phyloP scores from a whole-genome alignment of 139 green algal species.

The Penium margaritaceum region DNA sequence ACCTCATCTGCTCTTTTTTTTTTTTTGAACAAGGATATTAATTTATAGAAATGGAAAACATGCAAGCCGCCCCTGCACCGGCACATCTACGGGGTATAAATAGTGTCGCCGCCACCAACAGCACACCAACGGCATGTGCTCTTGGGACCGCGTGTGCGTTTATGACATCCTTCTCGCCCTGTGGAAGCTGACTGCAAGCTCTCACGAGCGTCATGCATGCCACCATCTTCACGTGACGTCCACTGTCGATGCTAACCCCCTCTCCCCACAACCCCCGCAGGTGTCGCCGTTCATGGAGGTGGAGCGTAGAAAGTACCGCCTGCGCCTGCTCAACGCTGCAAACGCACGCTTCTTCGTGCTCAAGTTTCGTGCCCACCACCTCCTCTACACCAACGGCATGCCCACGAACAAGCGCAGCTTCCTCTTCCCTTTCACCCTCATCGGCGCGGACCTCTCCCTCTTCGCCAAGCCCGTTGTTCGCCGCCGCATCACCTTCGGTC shows the following conservation, averaged over 20 bases:
- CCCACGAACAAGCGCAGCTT: background rate
- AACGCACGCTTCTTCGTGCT: slow-evolving; percentile 36
- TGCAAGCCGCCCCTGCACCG: too few species aligned
- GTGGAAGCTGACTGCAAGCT: too few species aligned
- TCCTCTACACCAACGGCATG: background rate
- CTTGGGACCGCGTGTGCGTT: too few species aligned
- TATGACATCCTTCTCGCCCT: too few species aligned
- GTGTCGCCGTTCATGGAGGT: slow-evolving; percentile 7
- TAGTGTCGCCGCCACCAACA: too few species aligned
- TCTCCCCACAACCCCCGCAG: background rate
- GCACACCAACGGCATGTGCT: too few species aligned
- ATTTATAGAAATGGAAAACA: too few species aligned
- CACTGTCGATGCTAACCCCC: background rate
- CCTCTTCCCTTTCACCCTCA: slow-evolving; percentile 27
- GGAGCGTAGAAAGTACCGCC: slow-evolving; percentile 27
- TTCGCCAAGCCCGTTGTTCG: slow-evolving; percentile 9
- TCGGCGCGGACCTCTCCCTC: slow-evolving; percentile 21
- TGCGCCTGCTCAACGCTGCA: slow-evolving; percentile 27
- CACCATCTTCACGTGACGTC: background rate
- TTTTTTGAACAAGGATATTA: too few species aligned
- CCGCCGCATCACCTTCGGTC: slow-evolving; percentile 4
- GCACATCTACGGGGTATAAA: too few species aligned
- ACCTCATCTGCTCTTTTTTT: too few species aligned
- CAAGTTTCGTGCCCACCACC: background rate
- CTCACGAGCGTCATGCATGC: too few species aligned